A percentile compares a stretch with the other conserved stretches of the same genome.
These are phyloP conservation scores for Cyclaneusma minus DNA, from an alignment of 2,329 filamentous ascomycete genomes.

Conservation along the genomic window DNA sequence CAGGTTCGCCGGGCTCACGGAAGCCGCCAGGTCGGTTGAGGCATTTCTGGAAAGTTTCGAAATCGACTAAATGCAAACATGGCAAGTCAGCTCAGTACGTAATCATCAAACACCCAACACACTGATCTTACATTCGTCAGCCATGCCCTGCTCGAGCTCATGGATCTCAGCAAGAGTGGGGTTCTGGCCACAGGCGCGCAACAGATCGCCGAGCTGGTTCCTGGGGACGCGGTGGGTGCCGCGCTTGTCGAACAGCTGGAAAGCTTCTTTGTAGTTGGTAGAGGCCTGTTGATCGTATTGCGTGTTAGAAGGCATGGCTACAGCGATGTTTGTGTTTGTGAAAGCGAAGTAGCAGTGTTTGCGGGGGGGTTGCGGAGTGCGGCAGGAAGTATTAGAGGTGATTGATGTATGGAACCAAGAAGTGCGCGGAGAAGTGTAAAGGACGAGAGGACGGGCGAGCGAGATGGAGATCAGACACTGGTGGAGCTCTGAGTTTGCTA, in stretches of 20 bases:
- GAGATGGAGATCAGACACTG: too few species aligned
- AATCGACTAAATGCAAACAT: slow-evolving; percentile 72
- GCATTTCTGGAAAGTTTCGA: slow-evolving; percentile 90
- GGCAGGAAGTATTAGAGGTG: too few species aligned
- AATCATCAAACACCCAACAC: neutral
- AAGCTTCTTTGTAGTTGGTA: slow-evolving; percentile 99
- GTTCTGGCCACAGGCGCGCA: slow-evolving; percentile 95
- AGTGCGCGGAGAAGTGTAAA: too few species aligned
- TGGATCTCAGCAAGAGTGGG: slow-evolving; percentile 85
- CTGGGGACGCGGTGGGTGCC: slow-evolving; percentile 83
- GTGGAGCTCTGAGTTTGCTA: too few species aligned
- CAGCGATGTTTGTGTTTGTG: too few species aligned
- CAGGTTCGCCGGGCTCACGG: slow-evolving; percentile 92
- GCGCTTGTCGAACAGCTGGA: slow-evolving; percentile 98
- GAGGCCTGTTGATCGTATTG: slow-evolving; percentile 38
- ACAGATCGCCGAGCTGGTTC: slow-evolving; percentile 78
- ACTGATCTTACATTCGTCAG: slow-evolving; percentile 67
- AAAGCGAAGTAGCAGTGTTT: too few species aligned
- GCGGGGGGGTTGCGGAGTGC: too few species aligned
- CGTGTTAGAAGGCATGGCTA: slow-evolving; percentile 12
- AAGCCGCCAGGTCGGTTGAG: slow-evolving; percentile 96
- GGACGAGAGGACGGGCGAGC: too few species aligned
- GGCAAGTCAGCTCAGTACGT: too few species aligned
- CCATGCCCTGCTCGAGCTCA: slow-evolving; percentile 81
- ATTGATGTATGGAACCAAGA: too few species aligned